Percentiles rank a stretch among this genome's conserved stretches.
Evolutionary conservation across 2,329 filamentous ascomycete species (phyloP).

Genomic region (Zymoseptoria pseudotritici): DNA sequence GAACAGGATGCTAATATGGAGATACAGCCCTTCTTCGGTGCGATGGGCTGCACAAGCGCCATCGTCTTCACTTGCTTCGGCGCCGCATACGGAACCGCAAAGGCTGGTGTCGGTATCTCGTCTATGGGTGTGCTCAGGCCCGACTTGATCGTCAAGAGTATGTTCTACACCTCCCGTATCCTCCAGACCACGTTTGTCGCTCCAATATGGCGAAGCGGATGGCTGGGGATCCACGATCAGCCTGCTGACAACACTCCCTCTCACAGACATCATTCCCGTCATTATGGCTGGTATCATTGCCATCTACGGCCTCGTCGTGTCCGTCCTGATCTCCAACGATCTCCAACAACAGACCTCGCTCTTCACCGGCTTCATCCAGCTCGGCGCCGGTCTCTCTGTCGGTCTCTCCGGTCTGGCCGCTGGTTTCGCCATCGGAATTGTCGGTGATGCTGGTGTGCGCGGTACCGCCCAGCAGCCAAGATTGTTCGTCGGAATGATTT

Average conservation of each 20-base stretch:
- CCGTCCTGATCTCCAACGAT: constrained; percentile 48
- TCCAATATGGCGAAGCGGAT: not conserved
- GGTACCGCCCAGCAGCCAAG: constrained; percentile 77
- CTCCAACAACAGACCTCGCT: constrained; percentile 41
- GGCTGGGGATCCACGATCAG: not conserved
- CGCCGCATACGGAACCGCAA: constrained; percentile 96
- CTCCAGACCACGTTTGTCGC: not conserved
- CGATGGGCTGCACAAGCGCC: constrained; percentile 90
- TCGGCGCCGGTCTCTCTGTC: constrained; percentile 46
- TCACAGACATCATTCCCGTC: constrained; percentile 90
- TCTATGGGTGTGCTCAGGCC: constrained; percentile 97
- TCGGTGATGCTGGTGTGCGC: constrained; percentile 76
- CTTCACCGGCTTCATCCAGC: constrained; percentile 47
- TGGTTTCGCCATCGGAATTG: constrained; percentile 46
- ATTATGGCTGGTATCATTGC: constrained; percentile 99
- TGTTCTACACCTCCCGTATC: constrained; percentile 32
- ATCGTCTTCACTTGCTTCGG: constrained; percentile 96
- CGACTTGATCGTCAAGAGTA: constrained; percentile 99
- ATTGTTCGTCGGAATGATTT: constrained; percentile 94
- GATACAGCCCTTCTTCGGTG: constrained; percentile 79
- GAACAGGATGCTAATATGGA: constrained; percentile 9
- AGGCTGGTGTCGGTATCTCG: constrained; percentile 97
- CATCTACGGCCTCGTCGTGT: constrained; percentile 64
- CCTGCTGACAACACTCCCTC: not conserved
- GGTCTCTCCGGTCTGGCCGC: constrained; percentile 36